Evolutionary conservation across 805 yeast genomes (phyloP), one percentile per base, ranked within the genome.

Genomic region (Saccharomycopsis babjevae): DNA sequence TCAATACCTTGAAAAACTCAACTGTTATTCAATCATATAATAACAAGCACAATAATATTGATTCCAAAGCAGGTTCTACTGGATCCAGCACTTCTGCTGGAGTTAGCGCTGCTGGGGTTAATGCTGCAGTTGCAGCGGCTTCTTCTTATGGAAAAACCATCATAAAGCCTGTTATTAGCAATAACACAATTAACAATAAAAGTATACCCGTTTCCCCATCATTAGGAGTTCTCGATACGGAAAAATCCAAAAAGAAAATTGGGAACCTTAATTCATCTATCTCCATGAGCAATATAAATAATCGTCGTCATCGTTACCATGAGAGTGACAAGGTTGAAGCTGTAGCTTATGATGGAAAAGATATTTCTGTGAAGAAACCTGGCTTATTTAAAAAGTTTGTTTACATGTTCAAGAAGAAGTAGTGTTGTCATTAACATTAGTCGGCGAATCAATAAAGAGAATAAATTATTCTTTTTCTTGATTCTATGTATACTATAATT

Each of bases 1-100:
- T 61, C 55, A 63, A 63, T 46, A 64, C 61, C 16, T 61, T 63
- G 61, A 62, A 62, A 40, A 63, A 60, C 34, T 60, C 63, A 4
- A 54, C 61, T 11, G 59, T 62, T 20, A 62, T 38, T 22, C 36
- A 32, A 13, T 28, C 38, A 36, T 28, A 56, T n/a, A 38, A 38
- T 20, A 22, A n/a, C 11, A 36, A 34, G 22, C 18, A 32, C 11
- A 38, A 40, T n/a, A 56, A 13, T 38, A 4, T 13, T 36, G 50
- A 38, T 36, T 5, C 25, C 4, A 38, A 18, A 20, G 20, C 46
- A 10, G 34, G 18, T 20, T 15, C 57, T 20, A 6, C 13, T 20
- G 32, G 28, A 39, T 18, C 46, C 8, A 20, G 20, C 16, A 18
- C 57, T 5, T 16, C 57, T 38, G 57, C 32, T 56, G 40, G 28